phyloP scores from a whole-genome alignment of 306 rosid species.

The Lathyrus aphaca region DNA sequence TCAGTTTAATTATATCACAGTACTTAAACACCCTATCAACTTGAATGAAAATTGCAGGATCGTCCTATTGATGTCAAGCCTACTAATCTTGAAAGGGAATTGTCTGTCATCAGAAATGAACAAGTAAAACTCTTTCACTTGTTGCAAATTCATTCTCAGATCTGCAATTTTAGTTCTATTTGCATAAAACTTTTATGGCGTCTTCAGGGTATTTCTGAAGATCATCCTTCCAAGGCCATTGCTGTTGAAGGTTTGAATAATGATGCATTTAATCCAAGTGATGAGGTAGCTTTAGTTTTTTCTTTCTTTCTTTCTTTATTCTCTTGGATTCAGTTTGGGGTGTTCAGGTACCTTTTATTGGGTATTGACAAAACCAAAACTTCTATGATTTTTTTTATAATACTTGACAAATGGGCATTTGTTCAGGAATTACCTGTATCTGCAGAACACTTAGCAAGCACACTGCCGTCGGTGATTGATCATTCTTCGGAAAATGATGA shows the following conservation, averaged over 20 bases:
- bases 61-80: constrained; percentile 79
- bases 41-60: constrained; percentile 61
- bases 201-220: constrained; percentile 64
- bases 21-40: constrained; percentile 23
- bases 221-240: constrained; percentile 52
- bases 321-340: not conserved
- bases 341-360: constrained; percentile 15
- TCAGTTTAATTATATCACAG: constrained; percentile 21
- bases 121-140: constrained; percentile 48
- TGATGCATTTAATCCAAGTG: constrained; percentile 54
- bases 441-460: constrained; percentile 47
- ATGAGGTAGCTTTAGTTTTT: constrained; percentile 55
- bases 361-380: constrained; percentile 20
- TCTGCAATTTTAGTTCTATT: constrained; percentile 33
- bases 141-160: constrained; percentile 33
- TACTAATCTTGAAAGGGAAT: constrained; percentile 54
- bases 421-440: constrained; percentile 67
- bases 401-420: constrained; percentile 27
- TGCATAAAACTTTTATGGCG: constrained; percentile 33
- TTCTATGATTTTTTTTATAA: constrained; percentile 17
- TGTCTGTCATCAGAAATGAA: constrained; percentile 59
- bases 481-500: constrained; percentile 64
- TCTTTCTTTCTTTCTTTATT: not conserved
- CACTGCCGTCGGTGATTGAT: constrained; percentile 54
- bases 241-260: constrained; percentile 56